Evolutionary conservation across 2,329 filamentous ascomycete genomes (phyloP).

Genomic region (Laburnicola sp.): DNA sequence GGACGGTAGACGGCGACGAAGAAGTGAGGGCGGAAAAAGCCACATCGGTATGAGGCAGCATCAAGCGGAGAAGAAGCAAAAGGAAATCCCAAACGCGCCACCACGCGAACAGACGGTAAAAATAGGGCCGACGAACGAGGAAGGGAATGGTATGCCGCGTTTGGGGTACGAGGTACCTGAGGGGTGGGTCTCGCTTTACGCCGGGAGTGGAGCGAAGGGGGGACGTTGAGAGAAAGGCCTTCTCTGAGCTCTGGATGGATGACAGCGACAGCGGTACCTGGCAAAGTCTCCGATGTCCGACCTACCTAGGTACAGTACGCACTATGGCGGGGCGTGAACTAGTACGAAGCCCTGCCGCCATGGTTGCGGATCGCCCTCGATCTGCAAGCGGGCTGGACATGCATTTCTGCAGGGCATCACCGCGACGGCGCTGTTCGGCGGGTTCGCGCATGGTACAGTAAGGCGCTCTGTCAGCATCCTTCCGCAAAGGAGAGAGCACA

Average conservation of each 20-base stretch:
- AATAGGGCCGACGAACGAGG: conserved; percentile 27
- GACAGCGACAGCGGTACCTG: conserved; percentile 18
- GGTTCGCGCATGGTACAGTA: not conserved
- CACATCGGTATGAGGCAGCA: conserved; percentile 34
- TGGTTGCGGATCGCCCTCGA: conserved; percentile 46
- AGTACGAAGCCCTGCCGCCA: conserved; percentile 34
- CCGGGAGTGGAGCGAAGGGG: conserved; percentile 33
- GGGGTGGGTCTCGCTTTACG: conserved; percentile 43
- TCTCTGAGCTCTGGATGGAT: conserved; percentile 23
- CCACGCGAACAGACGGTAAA: conserved; percentile 38
- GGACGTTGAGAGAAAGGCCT: conserved; percentile 17
- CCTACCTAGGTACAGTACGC: conserved; percentile 6
- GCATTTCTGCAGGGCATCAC: conserved; percentile 39
- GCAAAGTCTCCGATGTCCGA: conserved; percentile 45
- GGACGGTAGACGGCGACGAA: conserved; percentile 14
- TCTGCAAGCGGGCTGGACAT: conserved; percentile 37
- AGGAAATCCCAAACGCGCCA: conserved; percentile 37
- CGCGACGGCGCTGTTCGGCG: conserved; percentile 19
- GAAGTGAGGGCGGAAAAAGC: conserved; percentile 30
- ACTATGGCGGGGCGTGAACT: conserved; percentile 38
- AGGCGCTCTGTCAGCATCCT: conserved; percentile 3
- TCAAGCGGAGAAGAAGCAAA: conserved; percentile 30
- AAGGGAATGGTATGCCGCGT: conserved; percentile 31
- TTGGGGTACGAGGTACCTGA: conserved; percentile 29
- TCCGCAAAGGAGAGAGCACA: not conserved